Percentiles rank a stretch among this genome's conserved stretches.
phyloP scores from a whole-genome alignment of 2,329 filamentous ascomycete genomes.

The Capronia americana region DNA sequence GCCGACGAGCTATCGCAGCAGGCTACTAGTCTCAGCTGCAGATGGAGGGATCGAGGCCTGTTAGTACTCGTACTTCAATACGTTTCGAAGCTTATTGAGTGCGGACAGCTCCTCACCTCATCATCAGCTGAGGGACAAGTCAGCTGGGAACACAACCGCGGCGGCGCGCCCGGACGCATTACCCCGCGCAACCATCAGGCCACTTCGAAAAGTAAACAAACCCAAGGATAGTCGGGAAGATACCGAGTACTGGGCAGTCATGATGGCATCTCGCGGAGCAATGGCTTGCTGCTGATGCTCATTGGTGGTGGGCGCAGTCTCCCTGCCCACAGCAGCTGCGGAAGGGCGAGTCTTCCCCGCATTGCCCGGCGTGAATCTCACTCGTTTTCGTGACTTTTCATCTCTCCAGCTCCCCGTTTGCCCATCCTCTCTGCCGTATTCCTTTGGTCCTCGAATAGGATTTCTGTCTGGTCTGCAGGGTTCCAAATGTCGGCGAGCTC shows the following conservation, averaged over 20 bases:
- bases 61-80: slow-evolving; percentile 1
- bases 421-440: slow-evolving; percentile 2
- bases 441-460: slow-evolving; percentile 23
- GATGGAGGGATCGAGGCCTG: not conserved
- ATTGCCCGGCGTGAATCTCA: slow-evolving; percentile 5
- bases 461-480: not conserved
- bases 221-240: not conserved
- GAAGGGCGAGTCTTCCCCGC: slow-evolving; percentile 21
- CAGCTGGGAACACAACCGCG: not conserved
- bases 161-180: slow-evolving; percentile 1
- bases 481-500: slow-evolving; percentile 8
- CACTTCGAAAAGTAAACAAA: slow-evolving; percentile 30
- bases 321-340: not conserved
- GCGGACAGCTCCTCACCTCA: slow-evolving; percentile 11
- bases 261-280: slow-evolving; percentile 11
- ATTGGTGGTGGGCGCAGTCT: not conserved
- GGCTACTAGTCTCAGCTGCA: not conserved
- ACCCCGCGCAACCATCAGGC: slow-evolving; percentile 26
- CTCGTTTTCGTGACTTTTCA: not conserved
- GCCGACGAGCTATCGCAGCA: slow-evolving; percentile 10
- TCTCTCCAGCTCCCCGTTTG: slow-evolving; percentile 9
- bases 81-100: slow-evolving; percentile 7
- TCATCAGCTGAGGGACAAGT: slow-evolving; percentile 23
- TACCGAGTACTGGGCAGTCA: not conserved
- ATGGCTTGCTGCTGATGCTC: not conserved